Evolutionary conservation across 352 stramenopile species (phyloP), one percentile per base, ranked within the genome.

Genomic region (Phytophthora meadii): DNA sequence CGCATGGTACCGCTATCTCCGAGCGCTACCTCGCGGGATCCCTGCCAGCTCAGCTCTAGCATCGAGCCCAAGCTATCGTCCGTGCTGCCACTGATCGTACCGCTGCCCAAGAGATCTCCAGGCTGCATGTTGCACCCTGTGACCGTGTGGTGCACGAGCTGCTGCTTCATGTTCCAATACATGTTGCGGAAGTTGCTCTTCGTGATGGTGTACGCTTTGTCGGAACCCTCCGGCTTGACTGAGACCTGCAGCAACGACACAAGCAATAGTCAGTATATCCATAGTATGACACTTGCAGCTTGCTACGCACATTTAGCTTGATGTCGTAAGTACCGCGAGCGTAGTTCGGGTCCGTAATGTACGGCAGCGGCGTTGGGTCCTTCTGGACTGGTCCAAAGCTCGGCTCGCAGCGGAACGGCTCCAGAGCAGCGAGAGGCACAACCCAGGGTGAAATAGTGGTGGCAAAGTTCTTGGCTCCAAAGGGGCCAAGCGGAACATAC

Each of bases 151-250:
- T 99, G 97, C 46, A 97, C 94, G 54, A 99, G 79, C 77, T 98
- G 92, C 79, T 99, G 97, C 74, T 98, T 96, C 61, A 97, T 97
- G 69, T 97, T 99, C 97, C 97, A 99, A 80, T 99, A 99, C 80
- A 99, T 90, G 82, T 99, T 91, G 53, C 78, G 85, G 60, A 98
- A 96, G 88, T 98, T 99, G 72, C 92, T 98, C 44, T 80, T 86
- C 45, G 87, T 98, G 73, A 99, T 85, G 49, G 73, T 63, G 65
- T 90, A 71, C 34, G 79, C 65, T 51, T 85, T 50, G 12, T 72
- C 67, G 25, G 81, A 81, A 47, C 79, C 76, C 64, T 92, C 74
- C 9, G 86, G 86, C 65, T 87, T 76, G 28, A 94, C 62, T 53
- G 82, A 73, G 24, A 92, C 83, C 66, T 81, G 27, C 39, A 53